Evolutionary conservation across 352 stramenopile genomes (phyloP), one percentile per base, ranked within the genome.

Genomic region (Hyaloperonospora brassicae): DNA sequence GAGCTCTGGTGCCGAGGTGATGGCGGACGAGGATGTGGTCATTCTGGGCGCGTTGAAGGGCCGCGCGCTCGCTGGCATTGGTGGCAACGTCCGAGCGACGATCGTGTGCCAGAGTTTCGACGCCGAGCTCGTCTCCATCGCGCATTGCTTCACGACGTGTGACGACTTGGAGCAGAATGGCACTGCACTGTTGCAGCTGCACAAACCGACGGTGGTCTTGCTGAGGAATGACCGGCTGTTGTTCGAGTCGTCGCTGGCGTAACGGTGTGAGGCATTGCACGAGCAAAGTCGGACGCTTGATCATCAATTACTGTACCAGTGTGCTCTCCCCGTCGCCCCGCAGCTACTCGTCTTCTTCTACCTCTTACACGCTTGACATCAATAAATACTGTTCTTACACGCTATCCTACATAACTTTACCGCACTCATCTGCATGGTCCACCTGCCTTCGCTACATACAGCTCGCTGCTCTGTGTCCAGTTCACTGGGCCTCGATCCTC

Each of bases 81-180:
- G 77, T 25, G 86, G 86, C 50, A 84, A 91, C 66, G 69, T 73
- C 22, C 52, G 38, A 24, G 84, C 84, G 11, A 76, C 72, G 47
- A 84, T 89, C 58, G 59, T 80, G 22, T 89, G 76, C 50, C 75
- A 87, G 61, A 79, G 71, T 52, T 95, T 95, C 56, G 85, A 95
- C 60, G 86, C 84, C 8, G 86, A 95, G 68, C 78, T 95, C 57
- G 79, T 95, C 50, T 92, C 84, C 48, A 93, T 95, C 66, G 84
- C 79, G 36, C 81, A 95, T 62, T 82, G 84, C 60, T 95, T 95
- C 55, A 95, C 86, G 34, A 95, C 86, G n/a, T 93, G 80, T 59
- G 84, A 95, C 59, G 77, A 76, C 41, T 55, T 87, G 34, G 66
- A 71, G 51, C 59, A 70, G 49, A 61, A 66, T 12, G 53, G 73